Conservation (phyloP, 2,329 filamentous ascomycete genomes). For the Cytospora leucostoma region DNA sequence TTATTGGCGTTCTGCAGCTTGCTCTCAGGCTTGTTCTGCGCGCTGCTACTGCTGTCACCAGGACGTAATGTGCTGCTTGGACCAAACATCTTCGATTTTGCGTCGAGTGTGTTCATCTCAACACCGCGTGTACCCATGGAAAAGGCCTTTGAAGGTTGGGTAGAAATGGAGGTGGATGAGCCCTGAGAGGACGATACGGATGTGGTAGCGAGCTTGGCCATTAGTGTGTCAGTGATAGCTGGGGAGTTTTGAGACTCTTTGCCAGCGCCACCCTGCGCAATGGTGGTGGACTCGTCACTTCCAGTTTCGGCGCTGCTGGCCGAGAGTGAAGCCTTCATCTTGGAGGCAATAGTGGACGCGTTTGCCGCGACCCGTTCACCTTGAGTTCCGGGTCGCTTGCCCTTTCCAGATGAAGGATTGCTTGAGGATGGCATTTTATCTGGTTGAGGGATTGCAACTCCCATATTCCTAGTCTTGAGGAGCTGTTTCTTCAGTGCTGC, state of each 20-base stretch:
- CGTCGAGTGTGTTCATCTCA: too few relatives aligned
- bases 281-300: neutral
- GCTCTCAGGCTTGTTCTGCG: too few relatives aligned
- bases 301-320: neutral
- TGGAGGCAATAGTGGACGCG: too few relatives aligned
- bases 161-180: neutral
- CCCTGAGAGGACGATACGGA: neutral
- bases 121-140: too few relatives aligned
- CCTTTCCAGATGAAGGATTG: too few relatives aligned
- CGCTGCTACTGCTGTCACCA: neutral
- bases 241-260: neutral
- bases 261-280: neutral
- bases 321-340: neutral
- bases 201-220: neutral
- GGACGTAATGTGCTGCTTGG: too few relatives aligned
- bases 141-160: too few relatives aligned
- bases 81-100: too few relatives aligned
- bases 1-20: too few relatives aligned
- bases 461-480: neutral
- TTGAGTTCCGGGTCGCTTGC: neutral
- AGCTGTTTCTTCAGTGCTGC: conserved; percentile 1
- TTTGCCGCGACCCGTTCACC: neutral
- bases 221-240: neutral
- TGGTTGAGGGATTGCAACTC: neutral
- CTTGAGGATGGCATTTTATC: neutral